phyloP scores from a whole-genome alignment of 768 basidiomycete genomes.

The Ramaria rubella region DNA sequence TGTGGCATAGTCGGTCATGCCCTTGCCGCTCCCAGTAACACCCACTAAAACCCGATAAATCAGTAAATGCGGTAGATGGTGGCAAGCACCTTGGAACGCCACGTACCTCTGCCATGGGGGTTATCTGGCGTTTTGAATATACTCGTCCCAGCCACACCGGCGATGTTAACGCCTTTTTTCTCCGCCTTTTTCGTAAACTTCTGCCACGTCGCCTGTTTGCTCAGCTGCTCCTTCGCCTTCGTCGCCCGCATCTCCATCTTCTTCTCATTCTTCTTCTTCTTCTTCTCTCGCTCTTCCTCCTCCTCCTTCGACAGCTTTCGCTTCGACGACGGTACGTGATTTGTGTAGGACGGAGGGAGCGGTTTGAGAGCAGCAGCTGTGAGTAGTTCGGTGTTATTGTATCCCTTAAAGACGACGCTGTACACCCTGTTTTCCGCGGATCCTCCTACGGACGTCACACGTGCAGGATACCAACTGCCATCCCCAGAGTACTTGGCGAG shows the following conservation, averaged over 20 bases:
- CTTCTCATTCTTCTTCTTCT: conserved; percentile 96
- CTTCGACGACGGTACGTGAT: conserved; percentile 44
- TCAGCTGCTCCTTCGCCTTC: conserved; percentile 82
- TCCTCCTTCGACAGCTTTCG: conserved; percentile 74
- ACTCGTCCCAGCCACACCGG: conserved; percentile 80
- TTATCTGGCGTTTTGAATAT: conserved; percentile 95
- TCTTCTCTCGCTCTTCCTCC: conserved; percentile 80
- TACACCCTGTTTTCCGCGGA: conserved; percentile 77
- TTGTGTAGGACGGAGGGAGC: conserved; percentile 39
- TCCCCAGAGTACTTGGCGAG: conserved; percentile 82
- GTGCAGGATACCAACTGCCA: conserved; percentile 81
- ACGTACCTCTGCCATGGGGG: conserved; percentile 74
- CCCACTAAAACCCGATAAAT: conserved; percentile 51
- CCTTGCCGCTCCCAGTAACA: conserved; percentile 86
- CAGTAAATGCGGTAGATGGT: conserved; percentile 10
- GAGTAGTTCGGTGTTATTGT: conserved; percentile 85
- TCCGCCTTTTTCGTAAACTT: conserved; percentile 93
- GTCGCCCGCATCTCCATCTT: conserved; percentile 76
- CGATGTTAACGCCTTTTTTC: conserved; percentile 88
- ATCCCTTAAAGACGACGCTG: conserved; percentile 86
- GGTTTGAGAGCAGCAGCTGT: conserved; percentile 64
- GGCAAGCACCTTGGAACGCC: not conserved
- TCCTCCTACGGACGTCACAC: conserved; percentile 79
- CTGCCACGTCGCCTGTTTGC: conserved; percentile 85
- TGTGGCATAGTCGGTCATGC: conserved; percentile 72